Evolutionary conservation across 1,284 basidiomycete species (phyloP).

Genomic region (Serendipita sp.): DNA sequence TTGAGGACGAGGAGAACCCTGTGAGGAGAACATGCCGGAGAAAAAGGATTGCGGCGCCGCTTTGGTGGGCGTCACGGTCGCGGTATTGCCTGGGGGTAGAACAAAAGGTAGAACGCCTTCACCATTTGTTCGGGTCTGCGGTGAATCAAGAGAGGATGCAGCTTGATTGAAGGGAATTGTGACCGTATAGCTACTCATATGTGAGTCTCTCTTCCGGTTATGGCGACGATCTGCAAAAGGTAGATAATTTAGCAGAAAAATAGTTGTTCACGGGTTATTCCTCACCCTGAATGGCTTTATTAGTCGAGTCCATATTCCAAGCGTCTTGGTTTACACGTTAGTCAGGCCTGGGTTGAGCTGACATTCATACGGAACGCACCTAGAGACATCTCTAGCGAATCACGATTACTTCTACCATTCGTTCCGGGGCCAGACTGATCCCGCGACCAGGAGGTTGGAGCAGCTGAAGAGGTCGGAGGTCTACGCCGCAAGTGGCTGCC

Average conservation of each 20-base stretch:
- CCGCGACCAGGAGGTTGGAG: neutral
- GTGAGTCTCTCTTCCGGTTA: neutral
- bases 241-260: neutral
- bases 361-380: neutral
- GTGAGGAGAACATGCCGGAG: neutral
- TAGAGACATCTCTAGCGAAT: slow-evolving; percentile 6
- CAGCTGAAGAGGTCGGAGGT: neutral
- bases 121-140: neutral
- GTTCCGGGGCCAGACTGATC: neutral
- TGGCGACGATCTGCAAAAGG: neutral
- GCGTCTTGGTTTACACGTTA: neutral
- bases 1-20: neutral
- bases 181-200: neutral
- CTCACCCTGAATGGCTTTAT: neutral
- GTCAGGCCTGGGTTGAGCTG: neutral
- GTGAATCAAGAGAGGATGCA: neutral
- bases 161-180: neutral
- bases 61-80: slow-evolving; percentile 1
- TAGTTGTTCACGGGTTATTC: neutral
- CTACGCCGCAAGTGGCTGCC: neutral
- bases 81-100: neutral
- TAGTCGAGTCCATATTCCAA: slow-evolving; percentile 3
- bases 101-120: neutral
- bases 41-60: neutral
- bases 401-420: neutral